Evolutionary conservation across 129 eudicot genomes (phyloP).

Genomic region (Chrysanthemum lavandulifolium): DNA sequence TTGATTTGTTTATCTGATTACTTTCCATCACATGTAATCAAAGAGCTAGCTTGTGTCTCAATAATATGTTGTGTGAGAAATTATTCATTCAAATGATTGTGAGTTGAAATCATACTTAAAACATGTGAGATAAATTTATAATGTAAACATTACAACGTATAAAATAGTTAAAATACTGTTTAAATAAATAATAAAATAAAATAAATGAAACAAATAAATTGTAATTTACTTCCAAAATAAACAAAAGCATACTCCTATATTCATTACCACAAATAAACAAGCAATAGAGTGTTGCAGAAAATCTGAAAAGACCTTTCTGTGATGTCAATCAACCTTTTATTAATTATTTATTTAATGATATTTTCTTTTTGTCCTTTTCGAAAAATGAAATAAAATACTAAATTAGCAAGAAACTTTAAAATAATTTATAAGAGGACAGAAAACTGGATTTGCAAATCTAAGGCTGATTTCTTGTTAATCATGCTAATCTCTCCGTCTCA

Average conservation of each 20-base stretch:
- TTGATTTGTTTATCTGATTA: no score
- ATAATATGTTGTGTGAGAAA: no score
- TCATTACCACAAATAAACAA: slow-evolving; percentile 30
- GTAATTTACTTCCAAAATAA: slow-evolving; percentile 13
- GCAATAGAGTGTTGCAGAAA: slow-evolving; percentile 27
- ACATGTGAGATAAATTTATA: no score
- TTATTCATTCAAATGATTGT: no score
- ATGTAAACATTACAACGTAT: no score
- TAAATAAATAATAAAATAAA: no score
- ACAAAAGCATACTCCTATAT: slow-evolving; percentile 21
- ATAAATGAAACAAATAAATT: background rate
- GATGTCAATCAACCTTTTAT: slow-evolving; percentile 34
- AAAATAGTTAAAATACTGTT: no score
- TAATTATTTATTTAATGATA: background rate
- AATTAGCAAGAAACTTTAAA: background rate
- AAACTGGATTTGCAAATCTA: slow-evolving; percentile 28
- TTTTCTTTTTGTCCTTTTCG: slow-evolving; percentile 20
- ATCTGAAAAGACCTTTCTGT: slow-evolving; percentile 22
- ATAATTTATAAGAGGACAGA: slow-evolving; percentile 24
- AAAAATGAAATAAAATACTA: slow-evolving; percentile 5
- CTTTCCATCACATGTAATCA: no score
- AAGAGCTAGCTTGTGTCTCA: no score
- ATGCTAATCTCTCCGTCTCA: background rate
- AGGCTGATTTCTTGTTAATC: slow-evolving; percentile 11
- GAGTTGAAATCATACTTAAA: no score